Evolutionary conservation across 495 filamentous ascomycete genomes (phyloP).

Genomic region (Aspergillus coremiiformis): DNA sequence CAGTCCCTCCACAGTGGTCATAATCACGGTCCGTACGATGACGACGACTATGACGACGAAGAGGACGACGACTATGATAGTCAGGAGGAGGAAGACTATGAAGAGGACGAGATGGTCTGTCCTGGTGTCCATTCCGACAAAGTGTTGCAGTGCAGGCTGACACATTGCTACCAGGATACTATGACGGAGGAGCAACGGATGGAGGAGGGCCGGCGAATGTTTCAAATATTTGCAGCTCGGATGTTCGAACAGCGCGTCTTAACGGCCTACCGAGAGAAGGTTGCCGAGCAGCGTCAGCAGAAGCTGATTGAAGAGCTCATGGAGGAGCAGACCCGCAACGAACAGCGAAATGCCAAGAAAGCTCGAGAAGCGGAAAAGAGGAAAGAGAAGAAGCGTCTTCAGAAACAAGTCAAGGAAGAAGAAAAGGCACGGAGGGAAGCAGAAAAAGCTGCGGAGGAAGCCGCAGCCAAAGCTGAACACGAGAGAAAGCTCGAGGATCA

Average conservation of each 20-base stretch:
- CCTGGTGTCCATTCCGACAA: conserved; percentile 6
- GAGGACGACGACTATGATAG: conserved; percentile 86
- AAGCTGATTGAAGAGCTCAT: conserved; percentile 88
- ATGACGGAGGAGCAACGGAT: conserved; percentile 98
- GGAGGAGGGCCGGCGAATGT: conserved; percentile 98
- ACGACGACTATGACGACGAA: conserved; percentile 68
- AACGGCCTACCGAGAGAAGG: conserved; percentile 94
- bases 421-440: conserved; percentile 80
- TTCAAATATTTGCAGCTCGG: conserved; percentile 96
- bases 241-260: conserved; percentile 99
- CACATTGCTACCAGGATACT: conserved; percentile 56
- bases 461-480: conserved; percentile 64
- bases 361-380: conserved; percentile 87
- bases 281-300: conserved; percentile 82
- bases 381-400: conserved; percentile 79
- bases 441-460: conserved; percentile 87
- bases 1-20: conserved; percentile 55
- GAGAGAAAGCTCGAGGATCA: conserved; percentile 76
- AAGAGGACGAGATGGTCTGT: conserved; percentile 75
- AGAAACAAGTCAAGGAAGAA: conserved; percentile 81
- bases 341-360: conserved; percentile 83
- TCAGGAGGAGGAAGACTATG: conserved; percentile 77
- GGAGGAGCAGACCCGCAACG: conserved; percentile 67
- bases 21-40: conserved; percentile 60
- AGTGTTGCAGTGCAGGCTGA: conserved; percentile 18